phyloP scores from a whole-genome alignment of 805 yeast species.

The Wickerhamomyces sydowiorum region DNA sequence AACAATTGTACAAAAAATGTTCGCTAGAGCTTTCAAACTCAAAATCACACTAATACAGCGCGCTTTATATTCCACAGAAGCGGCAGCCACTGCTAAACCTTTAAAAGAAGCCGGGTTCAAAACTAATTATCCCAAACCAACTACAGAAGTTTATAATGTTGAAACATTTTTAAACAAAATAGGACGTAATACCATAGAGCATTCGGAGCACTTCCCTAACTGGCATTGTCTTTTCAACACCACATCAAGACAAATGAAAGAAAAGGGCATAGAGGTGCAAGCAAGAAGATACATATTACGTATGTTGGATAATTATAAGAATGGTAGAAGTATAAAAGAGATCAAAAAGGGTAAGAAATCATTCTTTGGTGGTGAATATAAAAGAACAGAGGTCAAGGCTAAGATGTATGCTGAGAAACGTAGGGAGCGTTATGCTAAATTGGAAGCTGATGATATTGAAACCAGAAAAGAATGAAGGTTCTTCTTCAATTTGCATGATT shows the following conservation, averaged over 20 bases:
- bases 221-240: constrained; percentile 65
- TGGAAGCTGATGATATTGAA: constrained; percentile 17
- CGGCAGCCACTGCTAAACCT: not conserved
- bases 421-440: constrained; percentile 21
- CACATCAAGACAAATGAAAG: constrained; percentile 53
- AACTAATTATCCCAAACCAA: constrained; percentile 38
- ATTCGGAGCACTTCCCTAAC: constrained; percentile 58
- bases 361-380: constrained; percentile 82
- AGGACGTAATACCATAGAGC: constrained; percentile 71
- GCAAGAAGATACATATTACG: constrained; percentile 67
- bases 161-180: constrained; percentile 67
- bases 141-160: constrained; percentile 58
- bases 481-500: not conserved
- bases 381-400: constrained; percentile 60
- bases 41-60: not conserved
- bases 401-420: constrained; percentile 41
- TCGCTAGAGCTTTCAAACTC: not conserved
- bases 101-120: not conserved
- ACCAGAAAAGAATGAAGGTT: constrained; percentile 1
- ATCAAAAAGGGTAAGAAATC: constrained; percentile 65
- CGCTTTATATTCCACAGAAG: not conserved
- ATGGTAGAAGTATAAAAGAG: constrained; percentile 50
- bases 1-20: too few species aligned
- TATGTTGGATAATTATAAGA: constrained; percentile 65
- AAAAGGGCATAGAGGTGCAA: constrained; percentile 68